Percentiles rank a stretch among this genome's conserved stretches.
These are phyloP conservation scores for Cryptosporidium baileyi DNA, from an alignment of 169 alveolate species.

Conservation along the genomic window DNA sequence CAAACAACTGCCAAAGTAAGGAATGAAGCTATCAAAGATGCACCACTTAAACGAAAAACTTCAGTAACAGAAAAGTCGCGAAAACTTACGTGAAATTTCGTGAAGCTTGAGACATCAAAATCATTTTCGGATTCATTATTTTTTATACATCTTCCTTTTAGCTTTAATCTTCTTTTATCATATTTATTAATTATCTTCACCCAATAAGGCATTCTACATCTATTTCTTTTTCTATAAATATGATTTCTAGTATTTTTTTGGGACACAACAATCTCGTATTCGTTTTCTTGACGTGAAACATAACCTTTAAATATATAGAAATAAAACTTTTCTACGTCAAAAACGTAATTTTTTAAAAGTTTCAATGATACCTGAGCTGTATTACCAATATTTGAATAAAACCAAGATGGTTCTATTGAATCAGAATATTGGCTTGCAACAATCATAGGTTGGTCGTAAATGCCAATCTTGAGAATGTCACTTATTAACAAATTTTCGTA, in stretches of 20 bases:
- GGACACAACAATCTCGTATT: slow-evolving; percentile 54
- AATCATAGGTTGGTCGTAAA: slow-evolving; percentile 60
- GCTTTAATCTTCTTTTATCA: neutral
- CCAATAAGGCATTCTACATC: slow-evolving; percentile 17
- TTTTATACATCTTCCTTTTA: neutral
- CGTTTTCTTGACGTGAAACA: slow-evolving; percentile 66
- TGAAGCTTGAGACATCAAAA: slow-evolving; percentile 5
- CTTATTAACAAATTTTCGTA: neutral
- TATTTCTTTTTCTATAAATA: neutral
- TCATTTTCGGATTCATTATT: neutral
- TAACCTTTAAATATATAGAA: slow-evolving; percentile 48
- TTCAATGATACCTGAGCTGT: slow-evolving; percentile 41
- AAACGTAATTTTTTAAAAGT: slow-evolving; percentile 25
- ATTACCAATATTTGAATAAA: slow-evolving; percentile 58
- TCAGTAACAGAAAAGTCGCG: slow-evolving; percentile 61
- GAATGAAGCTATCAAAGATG: slow-evolving; percentile 57
- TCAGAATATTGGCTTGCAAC: slow-evolving; percentile 26
- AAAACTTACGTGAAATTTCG: slow-evolving; percentile 33
- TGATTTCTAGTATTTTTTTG: neutral
- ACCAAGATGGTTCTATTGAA: slow-evolving; percentile 60
- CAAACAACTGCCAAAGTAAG: slow-evolving; percentile 36
- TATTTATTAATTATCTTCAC: neutral
- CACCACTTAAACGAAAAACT: slow-evolving; percentile 63
- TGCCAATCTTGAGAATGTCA: slow-evolving; percentile 45
- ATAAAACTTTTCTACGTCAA: slow-evolving; percentile 63